Evolutionary conservation across 257 asterid genomes (phyloP), one percentile per base, ranked within the genome.

Genomic region (Misopates orontium): DNA sequence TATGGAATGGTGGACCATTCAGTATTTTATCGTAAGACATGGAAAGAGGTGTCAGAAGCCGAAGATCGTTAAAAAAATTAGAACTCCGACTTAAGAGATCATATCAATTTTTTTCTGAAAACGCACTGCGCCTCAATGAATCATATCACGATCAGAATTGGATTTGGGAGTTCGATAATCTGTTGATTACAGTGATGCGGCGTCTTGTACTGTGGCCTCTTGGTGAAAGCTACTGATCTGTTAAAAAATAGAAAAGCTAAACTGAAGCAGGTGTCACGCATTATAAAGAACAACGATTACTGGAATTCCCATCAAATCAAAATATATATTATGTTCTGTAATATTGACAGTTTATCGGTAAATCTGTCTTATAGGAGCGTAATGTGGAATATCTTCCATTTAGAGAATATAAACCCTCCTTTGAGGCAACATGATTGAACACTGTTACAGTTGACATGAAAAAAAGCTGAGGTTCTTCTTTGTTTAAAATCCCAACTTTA

Each of bases 151-250:
- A 51, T 24, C 61, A 66, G 58, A 52, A 16, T 52, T 16, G 58
- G 11, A 24, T n/a, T n/a, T n/a, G n/a, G n/a, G n/a, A n/a, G n/a
- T n/a, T n/a, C n/a, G n/a, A n/a, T n/a, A n/a, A n/a, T n/a, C n/a
- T n/a, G n/a, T n/a, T n/a, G n/a, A n/a, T n/a, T n/a, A n/a, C n/a
- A n/a, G n/a, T n/a, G n/a, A n/a, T n/a, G n/a, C n/a, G n/a, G n/a
- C n/a, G n/a, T n/a, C n/a, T n/a, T n/a, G n/a, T n/a, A n/a, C n/a
- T n/a, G n/a, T n/a, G 57, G 53, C 74, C 74, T 48, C 59, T 48
- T 51, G 64, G 67, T 71, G 75, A 77, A 74, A 74, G 75, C 52
- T 25, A 66, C 69, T 16, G 36, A 66, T 75, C 31, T 57, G 65
- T 45, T 68, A 22, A 68, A 72, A 4, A 61, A 52, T 52, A 21